These are phyloP conservation scores for Phoma sp. DNA, from an alignment of 2,329 filamentous ascomycete species.

Conservation along the genomic window DNA sequence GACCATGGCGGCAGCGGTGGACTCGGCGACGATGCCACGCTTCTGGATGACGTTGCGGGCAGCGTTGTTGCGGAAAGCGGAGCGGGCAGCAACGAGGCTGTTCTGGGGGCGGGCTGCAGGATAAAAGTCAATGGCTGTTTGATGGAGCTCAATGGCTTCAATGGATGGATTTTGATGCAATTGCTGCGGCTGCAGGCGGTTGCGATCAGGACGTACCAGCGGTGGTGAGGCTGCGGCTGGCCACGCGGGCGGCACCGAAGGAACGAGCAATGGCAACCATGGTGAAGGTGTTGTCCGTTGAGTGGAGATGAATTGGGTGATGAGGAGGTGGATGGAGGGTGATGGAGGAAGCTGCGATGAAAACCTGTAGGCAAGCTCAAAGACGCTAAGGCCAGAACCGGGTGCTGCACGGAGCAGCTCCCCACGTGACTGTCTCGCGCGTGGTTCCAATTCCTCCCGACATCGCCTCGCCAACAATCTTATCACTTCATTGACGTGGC, in stretches of 20 bases:
- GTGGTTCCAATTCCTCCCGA: slow-evolving; percentile 17
- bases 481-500: slow-evolving; percentile 3
- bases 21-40: slow-evolving; percentile 53
- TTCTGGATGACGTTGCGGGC: slow-evolving; percentile 51
- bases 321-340: slow-evolving; percentile 20
- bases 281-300: slow-evolving; percentile 47
- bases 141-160: slow-evolving; percentile 39
- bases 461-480: slow-evolving; percentile 20
- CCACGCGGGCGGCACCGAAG: slow-evolving; percentile 51
- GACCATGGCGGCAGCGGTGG: slow-evolving; percentile 52
- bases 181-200: slow-evolving; percentile 44
- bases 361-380: slow-evolving; percentile 24
- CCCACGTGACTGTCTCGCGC: slow-evolving; percentile 6
- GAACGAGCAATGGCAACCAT: slow-evolving; percentile 52
- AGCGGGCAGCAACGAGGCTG: slow-evolving; percentile 50
- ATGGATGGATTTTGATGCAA: slow-evolving; percentile 29
- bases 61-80: slow-evolving; percentile 52
- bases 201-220: slow-evolving; percentile 41
- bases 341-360: slow-evolving; percentile 19
- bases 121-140: slow-evolving; percentile 45
- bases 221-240: slow-evolving; percentile 50
- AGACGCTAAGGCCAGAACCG: slow-evolving; percentile 26
- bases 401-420: slow-evolving; percentile 9
- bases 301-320: slow-evolving; percentile 50
- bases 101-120: slow-evolving; percentile 47